These are phyloP conservation scores for Blastomyces emzantsi DNA, from an alignment of 2,329 filamentous ascomycete species.

Conservation along the genomic window DNA sequence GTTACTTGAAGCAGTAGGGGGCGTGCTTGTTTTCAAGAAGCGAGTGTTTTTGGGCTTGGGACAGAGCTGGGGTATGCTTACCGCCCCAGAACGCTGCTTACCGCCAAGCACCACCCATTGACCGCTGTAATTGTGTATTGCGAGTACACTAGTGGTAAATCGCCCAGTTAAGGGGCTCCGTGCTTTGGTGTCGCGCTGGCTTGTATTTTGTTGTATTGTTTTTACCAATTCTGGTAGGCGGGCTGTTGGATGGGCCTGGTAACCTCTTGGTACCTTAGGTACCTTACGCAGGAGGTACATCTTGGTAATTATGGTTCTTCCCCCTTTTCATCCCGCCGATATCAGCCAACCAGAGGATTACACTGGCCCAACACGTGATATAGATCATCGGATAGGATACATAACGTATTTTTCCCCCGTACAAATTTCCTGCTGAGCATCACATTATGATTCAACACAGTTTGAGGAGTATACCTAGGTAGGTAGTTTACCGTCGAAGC, in stretches of 20 bases:
- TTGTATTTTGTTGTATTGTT: no score
- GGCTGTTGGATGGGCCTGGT: no score
- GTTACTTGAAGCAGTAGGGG: slow-evolving; percentile 10
- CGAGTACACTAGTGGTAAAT: background rate
- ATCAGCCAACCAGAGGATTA: background rate
- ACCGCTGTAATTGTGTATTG: background rate
- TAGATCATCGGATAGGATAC: background rate
- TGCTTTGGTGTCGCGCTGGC: background rate
- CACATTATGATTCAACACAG: no score
- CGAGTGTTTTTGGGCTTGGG: background rate
- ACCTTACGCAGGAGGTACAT: no score
- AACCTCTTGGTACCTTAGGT: no score
- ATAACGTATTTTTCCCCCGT: no score
- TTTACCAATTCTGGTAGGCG: no score
- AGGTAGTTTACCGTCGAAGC: no score
- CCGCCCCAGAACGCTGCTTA: background rate
- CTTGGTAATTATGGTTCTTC: slow-evolving; percentile 3
- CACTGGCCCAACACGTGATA: background rate
- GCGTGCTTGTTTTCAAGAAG: slow-evolving; percentile 1
- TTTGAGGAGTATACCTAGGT: no score
- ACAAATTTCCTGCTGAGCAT: no score
- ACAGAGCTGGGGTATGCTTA: background rate
- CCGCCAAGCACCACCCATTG: background rate
- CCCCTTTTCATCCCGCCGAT: slow-evolving; percentile 2
- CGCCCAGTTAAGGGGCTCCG: background rate